A percentile compares a stretch with the other conserved stretches of the same genome.
These are phyloP conservation scores for Phytopythium chamaehyphon DNA, from an alignment of 352 stramenopile genomes.

Conservation along the genomic window DNA sequence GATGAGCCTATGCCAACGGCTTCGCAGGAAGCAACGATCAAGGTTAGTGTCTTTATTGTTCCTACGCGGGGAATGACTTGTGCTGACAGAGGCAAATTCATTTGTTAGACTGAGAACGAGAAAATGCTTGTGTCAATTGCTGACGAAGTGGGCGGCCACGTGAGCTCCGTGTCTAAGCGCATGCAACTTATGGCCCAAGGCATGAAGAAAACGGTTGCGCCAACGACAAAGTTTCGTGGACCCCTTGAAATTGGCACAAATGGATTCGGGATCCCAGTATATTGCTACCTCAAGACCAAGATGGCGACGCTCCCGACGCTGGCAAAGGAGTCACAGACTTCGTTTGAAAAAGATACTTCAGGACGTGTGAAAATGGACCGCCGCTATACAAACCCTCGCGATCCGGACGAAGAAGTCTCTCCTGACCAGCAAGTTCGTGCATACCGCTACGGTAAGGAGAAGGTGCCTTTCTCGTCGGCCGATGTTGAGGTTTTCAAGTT, in stretches of 20 bases:
- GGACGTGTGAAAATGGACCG: constrained; percentile 76
- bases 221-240: constrained; percentile 78
- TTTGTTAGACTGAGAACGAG: constrained; percentile 58
- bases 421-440: constrained; percentile 74
- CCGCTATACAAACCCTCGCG: constrained; percentile 55
- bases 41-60: no score
- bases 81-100: no score
- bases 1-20: constrained; percentile 17
- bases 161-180: constrained; percentile 60
- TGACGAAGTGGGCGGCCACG: constrained; percentile 58
- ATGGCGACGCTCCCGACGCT: constrained; percentile 63
- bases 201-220: constrained; percentile 67
- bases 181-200: constrained; percentile 74
- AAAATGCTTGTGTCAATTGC: constrained; percentile 85
- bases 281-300: constrained; percentile 80
- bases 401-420: constrained; percentile 67
- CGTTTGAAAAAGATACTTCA: constrained; percentile 48
- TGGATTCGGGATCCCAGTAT: constrained; percentile 61
- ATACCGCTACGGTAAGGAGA: constrained; percentile 75
- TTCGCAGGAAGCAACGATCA: constrained; percentile 23
- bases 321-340: constrained; percentile 63
- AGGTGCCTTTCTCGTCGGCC: constrained; percentile 75
- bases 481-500: constrained; percentile 84
- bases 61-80: no score
- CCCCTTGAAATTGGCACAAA: constrained; percentile 58